Evolutionary conservation across 768 basidiomycete genomes (phyloP).

Genomic region (Amanita polypyramis): DNA sequence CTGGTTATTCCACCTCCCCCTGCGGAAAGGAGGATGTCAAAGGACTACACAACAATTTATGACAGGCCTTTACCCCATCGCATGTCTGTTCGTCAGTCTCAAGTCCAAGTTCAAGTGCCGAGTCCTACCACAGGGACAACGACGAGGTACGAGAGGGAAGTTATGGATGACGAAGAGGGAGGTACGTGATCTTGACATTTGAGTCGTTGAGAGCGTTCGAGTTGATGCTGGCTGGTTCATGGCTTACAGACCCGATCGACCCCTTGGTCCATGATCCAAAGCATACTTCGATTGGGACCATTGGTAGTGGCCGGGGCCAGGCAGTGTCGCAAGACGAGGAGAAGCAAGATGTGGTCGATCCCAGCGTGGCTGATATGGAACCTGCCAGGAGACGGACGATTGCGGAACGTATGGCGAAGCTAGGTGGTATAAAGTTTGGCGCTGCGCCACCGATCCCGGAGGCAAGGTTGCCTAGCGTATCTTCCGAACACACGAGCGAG

Average conservation of each 20-base stretch:
- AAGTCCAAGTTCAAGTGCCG: constrained; percentile 17
- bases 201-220: not conserved
- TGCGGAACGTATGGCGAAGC: constrained; percentile 90
- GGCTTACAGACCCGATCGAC: constrained; percentile 52
- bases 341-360: constrained; percentile 10
- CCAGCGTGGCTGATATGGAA: constrained; percentile 31
- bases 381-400: constrained; percentile 57
- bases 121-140: no score
- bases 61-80: constrained; percentile 10
- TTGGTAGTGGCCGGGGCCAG: constrained; percentile 1
- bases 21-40: not conserved
- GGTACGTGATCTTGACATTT: constrained; percentile 27
- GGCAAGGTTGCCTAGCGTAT: constrained; percentile 21
- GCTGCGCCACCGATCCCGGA: constrained; percentile 42
- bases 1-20: constrained; percentile 15
- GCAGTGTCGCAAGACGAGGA: constrained; percentile 20
- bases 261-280: constrained; percentile 49
- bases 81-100: constrained; percentile 14
- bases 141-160: constrained; percentile 19
- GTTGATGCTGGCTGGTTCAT: constrained; percentile 1
- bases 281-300: constrained; percentile 13
- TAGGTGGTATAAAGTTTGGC: constrained; percentile 81
- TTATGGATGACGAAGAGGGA: constrained; percentile 54
- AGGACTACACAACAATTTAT: not conserved
- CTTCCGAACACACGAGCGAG: constrained; percentile 8